Evolutionary conservation across 345 rosid species (phyloP).

Genomic region (Linum trigynum): DNA sequence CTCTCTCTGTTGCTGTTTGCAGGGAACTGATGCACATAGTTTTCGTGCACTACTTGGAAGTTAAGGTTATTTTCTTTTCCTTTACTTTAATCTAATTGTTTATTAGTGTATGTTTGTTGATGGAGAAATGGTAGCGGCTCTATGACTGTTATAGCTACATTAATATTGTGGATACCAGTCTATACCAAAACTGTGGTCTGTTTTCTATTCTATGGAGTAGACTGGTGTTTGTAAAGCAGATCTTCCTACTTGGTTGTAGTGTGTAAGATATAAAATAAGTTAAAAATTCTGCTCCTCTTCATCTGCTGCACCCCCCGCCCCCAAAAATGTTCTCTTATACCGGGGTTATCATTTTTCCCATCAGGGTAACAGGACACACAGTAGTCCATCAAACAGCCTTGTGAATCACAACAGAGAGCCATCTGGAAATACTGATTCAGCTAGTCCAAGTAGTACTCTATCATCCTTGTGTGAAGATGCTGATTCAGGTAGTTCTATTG

Average conservation of each 20-base stretch:
- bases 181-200: not conserved
- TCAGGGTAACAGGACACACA: constrained; percentile 58
- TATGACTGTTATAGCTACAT: not conserved
- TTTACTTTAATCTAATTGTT: constrained; percentile 2
- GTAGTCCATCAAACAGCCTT: constrained; percentile 30
- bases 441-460: constrained; percentile 73
- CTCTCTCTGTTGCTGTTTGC: constrained; percentile 15
- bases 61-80: constrained; percentile 46
- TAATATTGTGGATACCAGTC: too few relatives aligned
- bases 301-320: not conserved
- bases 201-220: not conserved
- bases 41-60: constrained; percentile 91
- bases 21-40: constrained; percentile 92
- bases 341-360: not conserved
- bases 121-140: not conserved
- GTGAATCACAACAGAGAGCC: constrained; percentile 28
- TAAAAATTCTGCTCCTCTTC: not conserved
- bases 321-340: not conserved
- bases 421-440: constrained; percentile 57
- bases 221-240: not conserved
- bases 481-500: constrained; percentile 56
- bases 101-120: not conserved
- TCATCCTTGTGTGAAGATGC: constrained; percentile 71
- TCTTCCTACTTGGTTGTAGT: not conserved
- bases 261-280: not conserved